Conservation (phyloP, 2,329 filamentous ascomycete species). For the Microascus cirrosus region DNA sequence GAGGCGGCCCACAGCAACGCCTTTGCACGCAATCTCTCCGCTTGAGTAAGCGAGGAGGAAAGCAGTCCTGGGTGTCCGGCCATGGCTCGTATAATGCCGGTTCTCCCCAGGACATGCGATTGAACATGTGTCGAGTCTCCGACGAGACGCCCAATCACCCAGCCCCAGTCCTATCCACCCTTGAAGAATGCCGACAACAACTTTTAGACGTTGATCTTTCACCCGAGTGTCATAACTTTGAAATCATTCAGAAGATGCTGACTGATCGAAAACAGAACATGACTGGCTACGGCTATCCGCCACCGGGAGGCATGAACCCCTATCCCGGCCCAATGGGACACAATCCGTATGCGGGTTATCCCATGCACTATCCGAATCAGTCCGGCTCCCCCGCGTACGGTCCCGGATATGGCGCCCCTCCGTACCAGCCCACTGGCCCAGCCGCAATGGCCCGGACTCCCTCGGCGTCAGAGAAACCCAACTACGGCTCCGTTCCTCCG, state of each 20-base stretch:
- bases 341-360: slow-evolving; percentile 31
- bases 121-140: background rate
- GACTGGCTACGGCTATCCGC: slow-evolving; percentile 35
- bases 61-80: background rate
- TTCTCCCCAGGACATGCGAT: background rate
- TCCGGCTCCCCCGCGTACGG: slow-evolving; percentile 39
- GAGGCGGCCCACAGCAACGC: background rate
- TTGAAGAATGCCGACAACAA: slow-evolving; percentile 9
- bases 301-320: slow-evolving; percentile 26
- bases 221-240: slow-evolving; percentile 59
- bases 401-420: slow-evolving; percentile 29
- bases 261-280: slow-evolving; percentile 51
- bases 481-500: slow-evolving; percentile 55
- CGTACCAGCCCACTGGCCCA: slow-evolving; percentile 33
- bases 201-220: slow-evolving; percentile 44
- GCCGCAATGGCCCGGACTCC: slow-evolving; percentile 72
- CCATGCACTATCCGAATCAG: slow-evolving; percentile 33
- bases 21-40: slow-evolving; percentile 16
- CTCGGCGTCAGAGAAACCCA: slow-evolving; percentile 47
- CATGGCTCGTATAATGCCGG: background rate
- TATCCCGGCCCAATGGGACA: slow-evolving; percentile 21
- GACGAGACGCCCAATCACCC: background rate
- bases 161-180: slow-evolving; percentile 7
- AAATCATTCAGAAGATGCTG: slow-evolving; percentile 66
- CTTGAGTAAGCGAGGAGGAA: slow-evolving; percentile 29